These are phyloP conservation scores for Nissolia schottii DNA, from an alignment of 306 rosid species.

Conservation along the genomic window DNA sequence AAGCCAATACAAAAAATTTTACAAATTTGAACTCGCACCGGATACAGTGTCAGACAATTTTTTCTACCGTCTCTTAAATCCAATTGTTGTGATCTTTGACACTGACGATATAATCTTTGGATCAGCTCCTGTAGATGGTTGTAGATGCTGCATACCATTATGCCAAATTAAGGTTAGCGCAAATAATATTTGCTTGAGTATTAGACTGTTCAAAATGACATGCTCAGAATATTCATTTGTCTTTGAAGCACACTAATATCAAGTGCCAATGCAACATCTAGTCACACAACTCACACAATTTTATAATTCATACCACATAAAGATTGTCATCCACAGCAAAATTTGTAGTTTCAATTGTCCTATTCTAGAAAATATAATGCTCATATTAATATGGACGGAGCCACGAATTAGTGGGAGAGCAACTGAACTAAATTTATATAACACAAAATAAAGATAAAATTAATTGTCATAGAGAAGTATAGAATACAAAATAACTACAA, in stretches of 20 bases:
- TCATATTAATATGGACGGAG: too few species aligned
- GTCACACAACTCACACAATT: neutral
- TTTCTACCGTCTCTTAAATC: constrained; percentile 30
- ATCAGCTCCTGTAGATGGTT: constrained; percentile 63
- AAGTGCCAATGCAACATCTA: neutral
- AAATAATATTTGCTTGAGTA: neutral
- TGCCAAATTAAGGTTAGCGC: constrained; percentile 24
- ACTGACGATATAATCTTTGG: constrained; percentile 37
- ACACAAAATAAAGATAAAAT: too few species aligned
- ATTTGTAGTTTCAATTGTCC: neutral
- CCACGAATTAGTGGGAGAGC: too few species aligned
- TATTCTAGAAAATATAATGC: neutral
- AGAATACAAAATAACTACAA: too few species aligned
- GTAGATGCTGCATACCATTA: constrained; percentile 76
- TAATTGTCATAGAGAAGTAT: too few species aligned
- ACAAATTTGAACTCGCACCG: constrained; percentile 35
- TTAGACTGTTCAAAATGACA: neutral
- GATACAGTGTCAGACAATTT: constrained; percentile 2
- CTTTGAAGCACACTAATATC: neutral
- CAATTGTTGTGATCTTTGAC: constrained; percentile 37
- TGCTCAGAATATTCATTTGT: neutral
- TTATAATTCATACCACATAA: neutral
- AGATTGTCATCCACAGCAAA: neutral
- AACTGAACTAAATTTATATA: too few species aligned
- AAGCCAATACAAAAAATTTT: neutral